Evolutionary conservation across 2,329 filamentous ascomycete species (phyloP).

Genomic region (Colletotrichum sp.): DNA sequence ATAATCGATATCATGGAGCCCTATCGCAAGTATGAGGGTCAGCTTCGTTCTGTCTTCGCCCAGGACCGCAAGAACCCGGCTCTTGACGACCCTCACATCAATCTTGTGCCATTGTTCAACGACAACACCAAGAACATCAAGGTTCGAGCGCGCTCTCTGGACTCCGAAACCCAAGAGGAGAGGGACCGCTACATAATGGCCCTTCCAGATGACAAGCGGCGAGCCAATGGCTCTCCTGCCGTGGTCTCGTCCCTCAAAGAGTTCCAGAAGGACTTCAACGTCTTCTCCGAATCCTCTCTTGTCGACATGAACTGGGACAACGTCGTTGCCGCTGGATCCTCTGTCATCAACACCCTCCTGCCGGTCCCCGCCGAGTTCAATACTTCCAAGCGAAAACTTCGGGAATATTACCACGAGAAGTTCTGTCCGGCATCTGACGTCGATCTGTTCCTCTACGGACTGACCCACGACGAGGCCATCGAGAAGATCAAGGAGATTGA

Average conservation of each 20-base stretch:
- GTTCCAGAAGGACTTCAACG: constrained; percentile 78
- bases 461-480: constrained; percentile 76
- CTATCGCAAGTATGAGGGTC: constrained; percentile 70
- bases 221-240: constrained; percentile 66
- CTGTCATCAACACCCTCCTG: constrained; percentile 79
- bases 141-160: constrained; percentile 64
- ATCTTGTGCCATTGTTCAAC: constrained; percentile 70
- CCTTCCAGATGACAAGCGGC: constrained; percentile 65
- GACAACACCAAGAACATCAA: constrained; percentile 60
- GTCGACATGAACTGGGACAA: constrained; percentile 82
- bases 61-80: constrained; percentile 66
- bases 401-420: constrained; percentile 81
- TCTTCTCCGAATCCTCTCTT: constrained; percentile 82
- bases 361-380: constrained; percentile 69
- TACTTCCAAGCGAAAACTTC: constrained; percentile 64
- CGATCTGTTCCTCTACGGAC: constrained; percentile 82
- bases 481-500: constrained; percentile 89
- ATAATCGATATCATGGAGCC: constrained; percentile 66
- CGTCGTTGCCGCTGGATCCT: constrained; percentile 80
- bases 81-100: constrained; percentile 61
- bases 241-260: constrained; percentile 70
- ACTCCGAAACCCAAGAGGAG: constrained; percentile 61
- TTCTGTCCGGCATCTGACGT: constrained; percentile 86
- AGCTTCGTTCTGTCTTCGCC: constrained; percentile 70
- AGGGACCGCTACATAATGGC: constrained; percentile 73